phyloP scores from a whole-genome alignment of 805 yeast genomes.

The Candida easanensis region DNA sequence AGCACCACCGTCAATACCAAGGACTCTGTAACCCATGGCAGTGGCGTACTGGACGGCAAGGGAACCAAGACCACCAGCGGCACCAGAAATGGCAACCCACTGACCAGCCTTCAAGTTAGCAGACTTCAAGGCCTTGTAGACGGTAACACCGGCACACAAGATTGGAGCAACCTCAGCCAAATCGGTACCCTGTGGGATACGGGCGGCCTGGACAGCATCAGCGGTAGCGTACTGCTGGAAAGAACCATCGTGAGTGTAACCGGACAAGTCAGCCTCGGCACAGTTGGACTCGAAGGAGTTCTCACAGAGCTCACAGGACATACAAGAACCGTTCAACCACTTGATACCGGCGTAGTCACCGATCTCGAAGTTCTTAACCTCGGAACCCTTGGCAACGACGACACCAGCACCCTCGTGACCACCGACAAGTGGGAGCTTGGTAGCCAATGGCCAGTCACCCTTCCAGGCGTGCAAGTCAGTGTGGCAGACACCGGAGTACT shows the following conservation, averaged over 20 bases:
- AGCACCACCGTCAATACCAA: conserved; percentile 75
- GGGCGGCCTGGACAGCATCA: conserved; percentile 63
- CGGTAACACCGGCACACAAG: conserved; percentile 45
- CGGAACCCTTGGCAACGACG: conserved; percentile 61
- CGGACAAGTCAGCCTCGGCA: conserved; percentile 66
- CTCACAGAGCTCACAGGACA: conserved; percentile 64
- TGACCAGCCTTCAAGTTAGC: conserved; percentile 61
- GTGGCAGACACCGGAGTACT: conserved; percentile 75
- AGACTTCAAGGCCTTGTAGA: conserved; percentile 64
- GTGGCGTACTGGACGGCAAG: conserved; percentile 74
- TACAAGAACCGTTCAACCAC: conserved; percentile 70
- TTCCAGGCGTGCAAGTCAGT: conserved; percentile 66
- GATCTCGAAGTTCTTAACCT: conserved; percentile 57
- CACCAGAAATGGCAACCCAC: conserved; percentile 77
- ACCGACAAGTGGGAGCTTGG: conserved; percentile 62
- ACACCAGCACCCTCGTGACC: conserved; percentile 78
- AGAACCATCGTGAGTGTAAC: conserved; percentile 41
- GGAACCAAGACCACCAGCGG: conserved; percentile 81
- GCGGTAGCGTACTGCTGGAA: conserved; percentile 70
- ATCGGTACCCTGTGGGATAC: conserved; percentile 57
- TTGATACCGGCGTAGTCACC: conserved; percentile 70
- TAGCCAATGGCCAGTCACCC: conserved; percentile 43
- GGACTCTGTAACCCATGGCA: conserved; percentile 73
- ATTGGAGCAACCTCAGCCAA: conserved; percentile 58
- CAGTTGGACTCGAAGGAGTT: conserved; percentile 63